Base-by-base conservation (phyloP, 805 yeast species). In the Teunomyces kruisii region DNA sequence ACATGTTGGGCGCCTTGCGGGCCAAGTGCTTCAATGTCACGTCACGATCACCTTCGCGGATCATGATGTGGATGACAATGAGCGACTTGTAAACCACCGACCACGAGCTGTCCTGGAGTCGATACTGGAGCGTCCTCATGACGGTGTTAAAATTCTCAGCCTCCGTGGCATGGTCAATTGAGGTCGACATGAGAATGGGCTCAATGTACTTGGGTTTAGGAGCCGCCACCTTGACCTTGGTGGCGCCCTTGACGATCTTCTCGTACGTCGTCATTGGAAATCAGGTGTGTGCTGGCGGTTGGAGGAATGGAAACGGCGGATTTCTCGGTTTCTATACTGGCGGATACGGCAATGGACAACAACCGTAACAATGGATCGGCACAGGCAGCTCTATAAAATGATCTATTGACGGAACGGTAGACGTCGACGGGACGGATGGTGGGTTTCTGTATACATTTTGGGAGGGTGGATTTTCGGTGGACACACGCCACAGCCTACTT, bases 161-260 rank as follows among this genome's bases (percentile, higher is more conserved):
- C 26, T 64, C 65, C 1, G 62, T 55, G 3, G 59, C 52, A 48
- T 70, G 75, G 27, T 78, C 77, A 41, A 74, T 72, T 40, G 77
- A 75, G 1, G 90, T 85, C 24, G 86, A 75, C 74, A 82, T 76
- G 27, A 94, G 74, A 42, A 94, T 88, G 1, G 98, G 98, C 68
- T 92, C 98, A 43, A 94, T 82, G 62, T 94, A 94, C 64, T 94
- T 94, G 31, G 95, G 86, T 67, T 94, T 94, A 6, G 99, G 99
- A n/a, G 98, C 96, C 9, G 98, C 98, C 69, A 88, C 79, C 81
- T 72, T 70, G 48, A 72, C 68, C 55, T 72, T 67, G 51, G 77
- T 68, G 53, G 74, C 75, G 13, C 75, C 75, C 70, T 86, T 87
- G 52, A 86, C 94, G 47, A 85, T 72, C 66, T 86, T 86, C 50